phyloP scores from a whole-genome alignment of 768 basidiomycete genomes.

The Suillus discolor region DNA sequence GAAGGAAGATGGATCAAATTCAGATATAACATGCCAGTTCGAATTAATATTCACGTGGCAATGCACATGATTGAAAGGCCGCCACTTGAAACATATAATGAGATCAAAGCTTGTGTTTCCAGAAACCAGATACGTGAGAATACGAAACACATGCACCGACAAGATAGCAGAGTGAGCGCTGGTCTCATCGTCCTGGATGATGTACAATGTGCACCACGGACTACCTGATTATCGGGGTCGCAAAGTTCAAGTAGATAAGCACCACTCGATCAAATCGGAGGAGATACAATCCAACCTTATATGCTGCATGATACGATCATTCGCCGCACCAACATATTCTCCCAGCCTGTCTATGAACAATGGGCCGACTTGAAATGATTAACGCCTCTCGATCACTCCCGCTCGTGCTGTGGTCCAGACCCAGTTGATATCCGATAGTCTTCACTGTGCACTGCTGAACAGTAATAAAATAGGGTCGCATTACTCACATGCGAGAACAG shows the following conservation, averaged over 20 bases:
- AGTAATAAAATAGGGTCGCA: neutral
- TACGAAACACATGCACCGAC: neutral
- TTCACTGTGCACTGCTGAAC: neutral
- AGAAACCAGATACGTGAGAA: neutral
- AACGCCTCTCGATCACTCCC: neutral
- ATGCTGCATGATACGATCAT: neutral
- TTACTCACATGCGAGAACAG: neutral
- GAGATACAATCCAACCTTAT: conserved; percentile 1
- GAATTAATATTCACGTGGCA: neutral
- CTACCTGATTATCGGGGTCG: neutral
- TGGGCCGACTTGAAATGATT: neutral
- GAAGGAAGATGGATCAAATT: neutral
- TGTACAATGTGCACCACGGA: neutral
- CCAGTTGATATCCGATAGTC: neutral
- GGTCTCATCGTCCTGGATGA: neutral
- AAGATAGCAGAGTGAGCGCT: neutral
- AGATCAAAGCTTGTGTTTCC: neutral
- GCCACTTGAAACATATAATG: neutral
- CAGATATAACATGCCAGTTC: neutral
- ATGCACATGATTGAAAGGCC: neutral
- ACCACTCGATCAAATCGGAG: neutral
- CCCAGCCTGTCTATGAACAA: neutral
- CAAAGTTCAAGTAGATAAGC: neutral
- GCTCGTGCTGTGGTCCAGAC: neutral
- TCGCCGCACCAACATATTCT: neutral